Evolutionary conservation across 2,329 filamentous ascomycete genomes (phyloP).

Genomic region (Penicillium sp.): DNA sequence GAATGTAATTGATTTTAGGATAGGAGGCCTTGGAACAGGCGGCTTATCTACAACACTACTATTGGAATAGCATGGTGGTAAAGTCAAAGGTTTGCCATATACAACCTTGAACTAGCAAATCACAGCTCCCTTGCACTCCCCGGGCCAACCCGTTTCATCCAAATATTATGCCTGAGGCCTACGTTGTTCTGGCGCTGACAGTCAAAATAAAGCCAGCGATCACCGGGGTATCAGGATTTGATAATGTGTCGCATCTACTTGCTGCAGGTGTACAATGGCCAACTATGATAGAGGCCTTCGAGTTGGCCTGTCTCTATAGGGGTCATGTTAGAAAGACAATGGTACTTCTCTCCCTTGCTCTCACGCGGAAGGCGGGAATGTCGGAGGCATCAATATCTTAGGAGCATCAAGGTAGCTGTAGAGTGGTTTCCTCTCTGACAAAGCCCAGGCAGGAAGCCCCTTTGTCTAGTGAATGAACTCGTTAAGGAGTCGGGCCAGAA

Average conservation of each 20-base stretch:
- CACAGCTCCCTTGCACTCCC: no score
- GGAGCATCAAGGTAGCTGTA: slow-evolving; percentile 44
- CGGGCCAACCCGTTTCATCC: no score
- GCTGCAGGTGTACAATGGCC: slow-evolving; percentile 30
- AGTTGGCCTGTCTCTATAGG: slow-evolving; percentile 35
- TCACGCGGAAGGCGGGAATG: neutral
- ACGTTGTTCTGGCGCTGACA: no score
- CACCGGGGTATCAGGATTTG: neutral
- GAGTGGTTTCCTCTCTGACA: slow-evolving; percentile 43
- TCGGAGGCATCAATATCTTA: slow-evolving; percentile 37
- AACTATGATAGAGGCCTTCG: slow-evolving; percentile 45
- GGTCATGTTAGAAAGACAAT: no score
- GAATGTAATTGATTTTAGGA: no score
- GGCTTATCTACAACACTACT: no score
- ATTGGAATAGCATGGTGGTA: no score
- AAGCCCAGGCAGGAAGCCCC: slow-evolving; percentile 28
- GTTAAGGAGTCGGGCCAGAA: slow-evolving; percentile 33
- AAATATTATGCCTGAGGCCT: no score
- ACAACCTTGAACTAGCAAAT: no score
- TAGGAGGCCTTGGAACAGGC: no score
- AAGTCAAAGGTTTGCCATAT: no score
- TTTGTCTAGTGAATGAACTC: slow-evolving; percentile 29
- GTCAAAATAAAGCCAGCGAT: no score
- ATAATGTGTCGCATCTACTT: slow-evolving; percentile 35
- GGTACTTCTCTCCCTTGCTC: neutral